phyloP scores from a whole-genome alignment of 2,329 filamentous ascomycete species.

The Trichoderma koningiopsis region DNA sequence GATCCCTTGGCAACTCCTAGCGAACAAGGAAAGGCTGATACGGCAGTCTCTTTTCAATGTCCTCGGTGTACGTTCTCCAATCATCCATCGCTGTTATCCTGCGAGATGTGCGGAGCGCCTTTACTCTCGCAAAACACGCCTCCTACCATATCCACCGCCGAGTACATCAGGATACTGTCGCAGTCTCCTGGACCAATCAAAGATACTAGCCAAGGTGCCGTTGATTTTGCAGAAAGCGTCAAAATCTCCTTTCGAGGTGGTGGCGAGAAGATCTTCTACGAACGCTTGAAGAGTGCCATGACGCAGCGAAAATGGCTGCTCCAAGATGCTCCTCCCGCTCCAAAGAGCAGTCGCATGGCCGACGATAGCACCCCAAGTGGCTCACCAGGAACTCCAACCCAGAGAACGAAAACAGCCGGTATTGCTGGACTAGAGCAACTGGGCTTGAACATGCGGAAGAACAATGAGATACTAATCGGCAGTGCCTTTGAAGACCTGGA shows the following conservation, averaged over 20 bases:
- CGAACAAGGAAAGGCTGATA: conserved; percentile 10
- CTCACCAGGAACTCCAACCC: conserved; percentile 33
- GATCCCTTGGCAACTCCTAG: not conserved
- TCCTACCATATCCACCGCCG: conserved; percentile 38
- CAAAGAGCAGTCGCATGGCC: conserved; percentile 55
- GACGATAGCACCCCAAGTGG: conserved; percentile 42
- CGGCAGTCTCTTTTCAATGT: conserved; percentile 60
- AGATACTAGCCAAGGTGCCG: conserved; percentile 39
- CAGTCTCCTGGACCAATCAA: conserved; percentile 80
- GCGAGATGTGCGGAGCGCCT: conserved; percentile 87
- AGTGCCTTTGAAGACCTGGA: conserved; percentile 95
- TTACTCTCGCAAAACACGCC: conserved; percentile 58
- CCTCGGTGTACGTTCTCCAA: conserved; percentile 93
- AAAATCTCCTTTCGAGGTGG: conserved; percentile 91
- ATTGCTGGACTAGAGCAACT: conserved; percentile 91
- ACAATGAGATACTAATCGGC: conserved; percentile 91
- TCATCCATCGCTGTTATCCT: conserved; percentile 80
- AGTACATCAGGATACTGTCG: conserved; percentile 47
- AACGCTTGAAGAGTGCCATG: conserved; percentile 83
- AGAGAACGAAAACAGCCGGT: conserved; percentile 67
- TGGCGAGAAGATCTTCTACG: conserved; percentile 87
- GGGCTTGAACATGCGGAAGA: conserved; percentile 80
- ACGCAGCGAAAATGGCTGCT: conserved; percentile 95
- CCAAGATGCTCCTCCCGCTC: conserved; percentile 84
- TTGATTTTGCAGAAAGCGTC: conserved; percentile 71